Base-by-base conservation (phyloP, 2,329 filamentous ascomycete genomes). In the Aspergillus uvarum region DNA sequence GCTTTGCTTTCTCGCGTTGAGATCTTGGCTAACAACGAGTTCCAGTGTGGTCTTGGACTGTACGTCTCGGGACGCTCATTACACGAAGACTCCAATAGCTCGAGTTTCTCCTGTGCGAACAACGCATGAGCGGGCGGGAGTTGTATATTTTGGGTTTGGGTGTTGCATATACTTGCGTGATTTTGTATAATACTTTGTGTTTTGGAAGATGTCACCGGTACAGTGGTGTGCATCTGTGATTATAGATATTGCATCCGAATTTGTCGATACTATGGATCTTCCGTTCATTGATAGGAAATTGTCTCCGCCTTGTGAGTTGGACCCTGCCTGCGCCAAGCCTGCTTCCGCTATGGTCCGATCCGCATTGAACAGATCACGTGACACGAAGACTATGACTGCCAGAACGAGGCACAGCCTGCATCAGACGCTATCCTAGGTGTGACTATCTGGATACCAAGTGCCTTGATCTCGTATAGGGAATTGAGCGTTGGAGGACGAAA, bases 1-100 rank as follows among this genome's bases (percentile, higher is more conserved):
- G 8, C 4, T 11, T n/a, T 1, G n/a, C 6, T 32, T 10, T n/a
- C 19, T 7, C 8, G 1, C 4, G 3, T 42, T 22, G 5, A 58
- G 26, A 16, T 14, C 8, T 22, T 22, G 22, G 21, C 63, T 66
- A 53, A 63, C 24, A 0, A 3, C 5, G 26, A n/a, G 5, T 47
- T 61, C 24, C 22, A 70, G 69, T 73, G 71, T 59, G 71, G 68
- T 10, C 64, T 75, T 16, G 73, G 72, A 8, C 56, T 75, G 3
- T 75, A 73, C 52, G 66, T 68, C 5, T 74, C 70, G 12, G 71
- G 71, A 1, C 66, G 61, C 26, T 63, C 72, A 6, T 69, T 75
- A 19, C 62, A 68, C 48, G 60, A 69, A 1, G 65, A 72, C 44
- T 49, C 68, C 14, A 64, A 68, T 16, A 67, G 69, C 22, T 67